Conservation (phyloP, 495 filamentous ascomycete species). For the Xylaria nigripes region DNA sequence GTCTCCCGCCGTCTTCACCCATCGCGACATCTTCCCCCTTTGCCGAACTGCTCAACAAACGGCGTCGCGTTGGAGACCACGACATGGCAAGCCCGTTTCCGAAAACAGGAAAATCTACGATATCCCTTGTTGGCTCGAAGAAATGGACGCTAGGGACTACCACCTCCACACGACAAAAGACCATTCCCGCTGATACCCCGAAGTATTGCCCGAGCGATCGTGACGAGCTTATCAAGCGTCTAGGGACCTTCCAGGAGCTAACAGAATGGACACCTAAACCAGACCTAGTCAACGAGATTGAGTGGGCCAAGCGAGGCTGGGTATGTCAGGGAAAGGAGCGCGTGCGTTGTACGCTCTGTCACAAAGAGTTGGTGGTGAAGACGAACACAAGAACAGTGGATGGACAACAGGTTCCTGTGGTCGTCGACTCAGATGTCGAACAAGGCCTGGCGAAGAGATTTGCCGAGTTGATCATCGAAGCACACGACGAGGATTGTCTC, state of each 20-base stretch:
- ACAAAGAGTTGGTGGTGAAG: conserved; percentile 70
- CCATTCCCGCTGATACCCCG: conserved; percentile 25
- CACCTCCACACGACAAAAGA: conserved; percentile 10
- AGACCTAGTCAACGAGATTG: conserved; percentile 72
- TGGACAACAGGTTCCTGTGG: conserved; percentile 49
- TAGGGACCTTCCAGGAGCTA: conserved; percentile 83
- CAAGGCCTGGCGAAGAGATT: conserved; percentile 73
- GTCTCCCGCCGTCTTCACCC: conserved; percentile 17
- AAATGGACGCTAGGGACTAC: conserved; percentile 28
- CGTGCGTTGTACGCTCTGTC: conserved; percentile 77
- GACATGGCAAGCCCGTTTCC: conserved; percentile 18
- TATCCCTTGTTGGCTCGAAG: conserved; percentile 35
- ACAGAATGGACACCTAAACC: conserved; percentile 84
- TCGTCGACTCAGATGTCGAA: conserved; percentile 45
- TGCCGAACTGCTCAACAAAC: conserved; percentile 36
- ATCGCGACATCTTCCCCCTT: conserved; percentile 14
- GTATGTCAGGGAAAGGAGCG: conserved; percentile 71
- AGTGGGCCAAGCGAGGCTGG: conserved; percentile 96
- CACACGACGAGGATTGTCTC: conserved; percentile 73
- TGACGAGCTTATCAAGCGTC: conserved; percentile 66
- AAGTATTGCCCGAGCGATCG: conserved; percentile 81
- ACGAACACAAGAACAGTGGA: conserved; percentile 62
- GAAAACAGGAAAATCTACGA: conserved; percentile 18
- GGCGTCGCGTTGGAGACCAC: conserved; percentile 35
- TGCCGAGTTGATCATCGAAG: conserved; percentile 57